phyloP scores from a whole-genome alignment of 192 early-diverging fungal genomes.

The Coemansia sp. region DNA sequence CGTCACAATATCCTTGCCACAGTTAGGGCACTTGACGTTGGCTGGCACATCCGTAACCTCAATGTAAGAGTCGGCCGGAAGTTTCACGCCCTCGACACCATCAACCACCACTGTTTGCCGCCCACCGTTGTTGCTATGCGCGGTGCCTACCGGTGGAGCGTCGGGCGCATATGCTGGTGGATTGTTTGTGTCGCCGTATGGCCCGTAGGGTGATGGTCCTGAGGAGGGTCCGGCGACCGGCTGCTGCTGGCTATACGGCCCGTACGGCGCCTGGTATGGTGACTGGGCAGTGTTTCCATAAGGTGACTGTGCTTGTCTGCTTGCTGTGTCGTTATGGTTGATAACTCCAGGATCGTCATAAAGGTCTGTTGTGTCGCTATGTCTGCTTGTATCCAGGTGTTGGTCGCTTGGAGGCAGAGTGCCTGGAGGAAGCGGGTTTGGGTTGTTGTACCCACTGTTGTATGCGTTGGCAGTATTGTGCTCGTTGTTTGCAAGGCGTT shows the following conservation, averaged over 20 bases:
- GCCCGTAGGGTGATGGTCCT: conserved; percentile 7
- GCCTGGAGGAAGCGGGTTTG: background rate
- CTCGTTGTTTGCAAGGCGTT: background rate
- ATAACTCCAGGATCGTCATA: conserved; percentile 10
- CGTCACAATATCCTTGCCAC: conserved; percentile 25
- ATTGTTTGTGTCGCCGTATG: conserved; percentile 10
- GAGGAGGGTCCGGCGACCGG: background rate
- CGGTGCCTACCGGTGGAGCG: background rate
- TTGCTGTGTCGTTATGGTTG: background rate
- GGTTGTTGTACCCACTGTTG: conserved; percentile 2
- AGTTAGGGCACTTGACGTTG: conserved; percentile 30
- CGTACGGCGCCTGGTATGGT: conserved; percentile 10
- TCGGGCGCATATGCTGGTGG: background rate
- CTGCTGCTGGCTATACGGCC: conserved; percentile 1
- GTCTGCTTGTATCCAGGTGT: background rate
- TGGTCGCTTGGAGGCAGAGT: conserved; percentile 3
- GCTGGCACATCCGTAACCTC: conserved; percentile 33
- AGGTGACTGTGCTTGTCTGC: background rate
- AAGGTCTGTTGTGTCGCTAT: background rate
- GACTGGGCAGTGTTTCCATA: background rate
- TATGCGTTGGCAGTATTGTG: background rate
- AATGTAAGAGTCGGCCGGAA: conserved; percentile 30
- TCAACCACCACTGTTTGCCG: conserved; percentile 18
- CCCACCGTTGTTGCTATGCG: background rate
- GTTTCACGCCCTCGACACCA: conserved; percentile 11